phyloP scores from a whole-genome alignment of 768 basidiomycete genomes.

The Phylloporus sp. region DNA sequence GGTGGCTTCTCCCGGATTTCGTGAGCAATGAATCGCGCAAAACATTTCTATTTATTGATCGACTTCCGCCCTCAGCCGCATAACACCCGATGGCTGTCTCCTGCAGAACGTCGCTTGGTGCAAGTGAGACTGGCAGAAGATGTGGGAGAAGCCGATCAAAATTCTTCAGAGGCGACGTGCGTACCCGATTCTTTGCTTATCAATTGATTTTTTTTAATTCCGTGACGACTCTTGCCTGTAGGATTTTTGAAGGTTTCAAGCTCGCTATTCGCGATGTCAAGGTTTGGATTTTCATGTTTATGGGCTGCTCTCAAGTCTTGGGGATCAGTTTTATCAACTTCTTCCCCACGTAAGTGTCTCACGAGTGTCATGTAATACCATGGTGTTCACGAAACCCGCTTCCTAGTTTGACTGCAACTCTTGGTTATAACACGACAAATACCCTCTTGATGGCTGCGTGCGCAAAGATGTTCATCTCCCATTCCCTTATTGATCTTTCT shows the following conservation, averaged over 20 bases:
- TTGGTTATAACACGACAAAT: slow-evolving; percentile 54
- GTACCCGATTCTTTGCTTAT: neutral
- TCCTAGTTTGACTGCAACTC: slow-evolving; percentile 50
- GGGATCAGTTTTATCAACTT: slow-evolving; percentile 60
- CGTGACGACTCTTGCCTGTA: slow-evolving; percentile 17
- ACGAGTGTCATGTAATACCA: neutral
- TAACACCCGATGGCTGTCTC: slow-evolving; percentile 57
- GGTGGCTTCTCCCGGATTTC: slow-evolving; percentile 56
- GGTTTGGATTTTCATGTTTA: slow-evolving; percentile 49
- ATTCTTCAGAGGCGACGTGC: slow-evolving; percentile 24
- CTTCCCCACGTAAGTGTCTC: slow-evolving; percentile 42
- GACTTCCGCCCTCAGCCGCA: slow-evolving; percentile 38
- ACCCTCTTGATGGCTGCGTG: slow-evolving; percentile 59
- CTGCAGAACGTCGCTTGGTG: slow-evolving; percentile 50
- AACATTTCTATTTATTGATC: neutral
- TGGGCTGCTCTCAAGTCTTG: slow-evolving; percentile 45
- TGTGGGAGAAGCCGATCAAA: slow-evolving; percentile 60
- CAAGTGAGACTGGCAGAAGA: slow-evolving; percentile 68
- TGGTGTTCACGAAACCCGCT: neutral
- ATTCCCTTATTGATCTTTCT: neutral
- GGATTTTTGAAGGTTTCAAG: slow-evolving; percentile 47
- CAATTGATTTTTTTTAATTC: neutral
- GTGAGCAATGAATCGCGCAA: slow-evolving; percentile 31
- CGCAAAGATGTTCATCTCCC: slow-evolving; percentile 12
- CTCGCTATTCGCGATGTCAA: slow-evolving; percentile 54